Evolutionary conservation across 805 yeast species (phyloP), one percentile per base, ranked within the genome.

Genomic region (Debaryomyces hansenii): DNA sequence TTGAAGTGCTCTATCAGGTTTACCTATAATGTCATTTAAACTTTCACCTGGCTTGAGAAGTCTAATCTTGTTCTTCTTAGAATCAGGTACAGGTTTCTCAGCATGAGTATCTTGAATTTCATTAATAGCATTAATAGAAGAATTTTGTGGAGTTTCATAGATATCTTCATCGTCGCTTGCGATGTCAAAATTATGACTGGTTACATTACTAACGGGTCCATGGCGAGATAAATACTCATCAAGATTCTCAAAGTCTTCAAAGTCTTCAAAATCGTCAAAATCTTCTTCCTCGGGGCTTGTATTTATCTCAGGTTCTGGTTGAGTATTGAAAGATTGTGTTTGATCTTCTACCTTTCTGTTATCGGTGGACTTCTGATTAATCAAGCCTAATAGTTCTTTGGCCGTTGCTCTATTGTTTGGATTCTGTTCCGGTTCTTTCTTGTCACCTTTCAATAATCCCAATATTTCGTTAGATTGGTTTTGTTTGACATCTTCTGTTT

Each of bases 131-230:
- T 49, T 40, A 21, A 49, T 39, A 10, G 37, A 24, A 24, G 27
- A 18, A 24, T 40, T 50, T 12, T 41, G 33, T 16, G 45, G 44
- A 43, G 48, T 42, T 24, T 46, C 53, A 24, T 24, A 24, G 7
- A 24, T 6, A 10, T 58, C 66, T 37, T 69, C 75, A 38, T 71
- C 75, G 45, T 70, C 75, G 40, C 69, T 61, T 8, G 60, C 72
- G 35, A 63, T 56, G 41, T 67, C 72, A 48, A 68, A 60, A 32
- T 58, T 58, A 36, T 56, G 50, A 24, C 49, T 41, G 9, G 15
- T 28, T 20, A 21, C 31, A 42, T 37, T 14, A 43, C 20, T 20
- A 41, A 28, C 12, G 37, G 33, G 27, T 16, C 46, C 24, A 5
- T 35, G 38, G 4, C 8, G 7, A n/a, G 21, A 28, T 7, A 5